These are phyloP conservation scores for Hysterium pulicare DNA, from an alignment of 2,329 filamentous ascomycete genomes.

Conservation along the genomic window DNA sequence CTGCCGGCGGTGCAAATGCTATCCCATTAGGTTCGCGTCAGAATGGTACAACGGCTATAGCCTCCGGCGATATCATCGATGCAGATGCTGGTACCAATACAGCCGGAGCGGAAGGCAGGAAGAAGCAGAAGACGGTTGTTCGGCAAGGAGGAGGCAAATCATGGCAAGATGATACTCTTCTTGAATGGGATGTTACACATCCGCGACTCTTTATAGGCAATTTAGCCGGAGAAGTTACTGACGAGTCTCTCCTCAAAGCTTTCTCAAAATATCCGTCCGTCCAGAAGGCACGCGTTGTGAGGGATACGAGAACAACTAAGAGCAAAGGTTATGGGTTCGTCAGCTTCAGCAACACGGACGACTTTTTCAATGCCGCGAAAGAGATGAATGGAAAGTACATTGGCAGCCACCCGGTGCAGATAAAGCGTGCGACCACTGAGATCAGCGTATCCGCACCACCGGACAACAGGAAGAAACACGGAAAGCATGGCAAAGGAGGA, in stretches of 20 bases:
- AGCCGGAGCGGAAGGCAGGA: slow-evolving; percentile 43
- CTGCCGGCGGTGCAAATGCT: slow-evolving; percentile 45
- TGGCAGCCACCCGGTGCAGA: slow-evolving; percentile 86
- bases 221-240: slow-evolving; percentile 92
- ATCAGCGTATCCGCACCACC: slow-evolving; percentile 70
- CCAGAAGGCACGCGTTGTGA: slow-evolving; percentile 87
- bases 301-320: slow-evolving; percentile 94
- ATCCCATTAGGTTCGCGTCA: slow-evolving; percentile 38
- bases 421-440: slow-evolving; percentile 87
- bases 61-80: slow-evolving; percentile 17
- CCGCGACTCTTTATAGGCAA: slow-evolving; percentile 96
- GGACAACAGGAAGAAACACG: slow-evolving; percentile 38
- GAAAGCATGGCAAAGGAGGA: slow-evolving; percentile 29
- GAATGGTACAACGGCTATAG: slow-evolving; percentile 34
- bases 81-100: slow-evolving; percentile 45
- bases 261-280: slow-evolving; percentile 85
- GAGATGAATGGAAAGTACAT: slow-evolving; percentile 99
- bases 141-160: slow-evolving; percentile 86
- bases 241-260: slow-evolving; percentile 91
- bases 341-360: slow-evolving; percentile 89
- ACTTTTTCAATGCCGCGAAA: slow-evolving; percentile 93
- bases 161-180: slow-evolving; percentile 82
- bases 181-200: slow-evolving; percentile 95
- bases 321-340: slow-evolving; percentile 97
- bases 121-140: slow-evolving; percentile 81